Evolutionary conservation across 2,329 filamentous ascomycete species (phyloP).

Genomic region (Orbilia blumenaviensis): DNA sequence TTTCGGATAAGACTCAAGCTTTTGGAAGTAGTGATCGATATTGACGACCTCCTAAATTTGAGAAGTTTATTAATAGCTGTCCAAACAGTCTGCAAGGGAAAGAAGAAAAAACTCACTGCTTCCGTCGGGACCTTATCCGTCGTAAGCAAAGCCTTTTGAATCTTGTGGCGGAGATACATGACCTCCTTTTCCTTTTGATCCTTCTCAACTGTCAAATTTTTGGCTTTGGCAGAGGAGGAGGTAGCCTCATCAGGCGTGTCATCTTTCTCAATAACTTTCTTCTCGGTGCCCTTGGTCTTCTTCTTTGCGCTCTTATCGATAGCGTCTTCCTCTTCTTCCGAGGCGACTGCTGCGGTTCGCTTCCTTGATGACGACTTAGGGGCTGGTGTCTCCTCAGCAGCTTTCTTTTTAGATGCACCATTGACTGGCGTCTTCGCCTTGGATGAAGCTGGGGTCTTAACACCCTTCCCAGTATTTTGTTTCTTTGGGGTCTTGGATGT

Average conservation of each 20-base stretch:
- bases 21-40: slow-evolving; percentile 64
- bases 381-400: slow-evolving; percentile 60
- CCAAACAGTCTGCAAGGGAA: slow-evolving; percentile 53
- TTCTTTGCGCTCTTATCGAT: slow-evolving; percentile 59
- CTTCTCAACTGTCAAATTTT: slow-evolving; percentile 66
- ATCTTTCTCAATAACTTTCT: slow-evolving; percentile 39
- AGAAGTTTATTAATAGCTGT: slow-evolving; percentile 57
- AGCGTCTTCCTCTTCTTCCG: slow-evolving; percentile 41
- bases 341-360: slow-evolving; percentile 47
- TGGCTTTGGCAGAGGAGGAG: slow-evolving; percentile 29
- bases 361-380: slow-evolving; percentile 57
- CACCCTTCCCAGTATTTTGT: slow-evolving; percentile 62
- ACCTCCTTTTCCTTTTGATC: slow-evolving; percentile 74
- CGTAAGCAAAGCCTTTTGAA: slow-evolving; percentile 91
- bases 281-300: slow-evolving; percentile 61
- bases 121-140: slow-evolving; percentile 86
- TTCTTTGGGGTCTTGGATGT: slow-evolving; percentile 76
- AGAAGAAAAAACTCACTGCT: slow-evolving; percentile 62
- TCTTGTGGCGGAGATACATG: slow-evolving; percentile 90
- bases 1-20: slow-evolving; percentile 80
- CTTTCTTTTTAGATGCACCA: slow-evolving; percentile 62
- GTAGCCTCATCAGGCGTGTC: slow-evolving; percentile 37
- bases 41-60: slow-evolving; percentile 60
- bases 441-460: slow-evolving; percentile 58
- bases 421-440: slow-evolving; percentile 58